A percentile compares a stretch with the other conserved stretches of the same genome.
phyloP scores from a whole-genome alignment of 2,329 filamentous ascomycete genomes.

The Cyphellophora attinorum region DNA sequence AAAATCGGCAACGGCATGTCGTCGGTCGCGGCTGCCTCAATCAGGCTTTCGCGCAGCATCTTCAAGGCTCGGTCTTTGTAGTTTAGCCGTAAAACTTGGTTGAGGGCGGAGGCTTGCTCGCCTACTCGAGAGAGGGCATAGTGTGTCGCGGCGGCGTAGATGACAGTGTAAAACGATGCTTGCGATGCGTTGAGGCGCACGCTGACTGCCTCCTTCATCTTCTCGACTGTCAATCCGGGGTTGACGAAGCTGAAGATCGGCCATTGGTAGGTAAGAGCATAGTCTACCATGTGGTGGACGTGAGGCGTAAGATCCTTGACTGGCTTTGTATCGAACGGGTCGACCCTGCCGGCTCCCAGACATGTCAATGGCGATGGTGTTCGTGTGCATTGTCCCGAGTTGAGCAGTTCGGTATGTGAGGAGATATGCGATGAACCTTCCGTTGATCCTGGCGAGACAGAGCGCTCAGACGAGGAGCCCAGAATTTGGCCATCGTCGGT shows the following conservation, averaged over 20 bases:
- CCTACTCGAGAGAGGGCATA: conserved; percentile 5
- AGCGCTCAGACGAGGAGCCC: conserved; percentile 2
- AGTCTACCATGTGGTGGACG: conserved; percentile 1
- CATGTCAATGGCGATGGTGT: not conserved
- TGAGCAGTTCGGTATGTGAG: conserved; percentile 3
- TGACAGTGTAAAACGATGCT: conserved; percentile 7
- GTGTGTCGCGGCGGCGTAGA: conserved; percentile 10
- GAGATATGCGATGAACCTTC: conserved; percentile 2
- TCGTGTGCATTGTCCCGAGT: conserved; percentile 5
- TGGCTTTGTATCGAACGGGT: conserved; percentile 1
- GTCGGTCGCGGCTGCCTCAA: conserved; percentile 2
- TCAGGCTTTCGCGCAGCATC: conserved; percentile 5
- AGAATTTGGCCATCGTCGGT: not conserved
- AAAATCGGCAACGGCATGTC: conserved; percentile 5
- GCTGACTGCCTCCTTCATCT: conserved; percentile 4
- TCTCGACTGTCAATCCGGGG: not conserved
- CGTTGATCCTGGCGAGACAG: not conserved
- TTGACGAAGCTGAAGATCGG: conserved; percentile 6
- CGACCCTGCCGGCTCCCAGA: not conserved
- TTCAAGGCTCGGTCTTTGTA: conserved; percentile 8
- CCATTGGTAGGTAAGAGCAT: conserved; percentile 7
- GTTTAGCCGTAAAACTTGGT: conserved; percentile 4
- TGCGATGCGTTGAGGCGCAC: conserved; percentile 1
- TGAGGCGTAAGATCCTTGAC: conserved; percentile 1
- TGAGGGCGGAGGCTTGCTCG: not conserved